phyloP scores from a whole-genome alignment of 2,329 filamentous ascomycete genomes.

The Xylariaceae sp. region DNA sequence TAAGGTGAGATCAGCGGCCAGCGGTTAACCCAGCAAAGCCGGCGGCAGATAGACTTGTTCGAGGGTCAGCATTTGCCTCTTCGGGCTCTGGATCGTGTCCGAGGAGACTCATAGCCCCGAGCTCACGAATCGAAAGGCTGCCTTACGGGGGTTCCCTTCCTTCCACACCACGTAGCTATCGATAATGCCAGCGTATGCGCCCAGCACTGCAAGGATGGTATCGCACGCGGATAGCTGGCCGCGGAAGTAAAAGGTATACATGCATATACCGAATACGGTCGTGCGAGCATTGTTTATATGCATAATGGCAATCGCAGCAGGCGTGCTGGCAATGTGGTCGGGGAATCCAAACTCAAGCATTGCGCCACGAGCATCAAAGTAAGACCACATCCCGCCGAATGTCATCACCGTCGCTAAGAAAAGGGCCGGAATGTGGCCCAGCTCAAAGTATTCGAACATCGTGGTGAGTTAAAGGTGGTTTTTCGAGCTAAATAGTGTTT shows the following conservation, averaged over 20 bases:
- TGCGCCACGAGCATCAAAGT: conserved; percentile 2
- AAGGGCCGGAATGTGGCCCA: conserved; percentile 4
- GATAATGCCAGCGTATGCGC: conserved; percentile 2
- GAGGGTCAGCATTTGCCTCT: too few species aligned
- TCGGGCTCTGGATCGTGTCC: too few species aligned
- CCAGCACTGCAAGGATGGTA: conserved; percentile 1
- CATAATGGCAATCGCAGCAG: conserved; percentile 2
- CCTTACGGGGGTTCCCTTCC: not conserved
- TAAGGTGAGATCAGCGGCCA: not conserved
- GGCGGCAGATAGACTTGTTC: conserved; percentile 1
- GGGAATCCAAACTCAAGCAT: conserved; percentile 6
- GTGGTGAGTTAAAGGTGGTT: too few species aligned
- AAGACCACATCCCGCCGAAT: conserved; percentile 4
- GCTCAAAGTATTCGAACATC: conserved; percentile 4
- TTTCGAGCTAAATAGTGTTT: too few species aligned
- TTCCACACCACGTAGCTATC: conserved; percentile 4
- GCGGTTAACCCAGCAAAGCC: conserved; percentile 4
- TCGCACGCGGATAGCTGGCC: conserved; percentile 1
- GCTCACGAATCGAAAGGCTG: conserved; percentile 3
- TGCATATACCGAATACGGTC: conserved; percentile 1
- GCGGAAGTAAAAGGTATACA: conserved; percentile 4
- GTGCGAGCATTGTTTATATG: conserved; percentile 1
- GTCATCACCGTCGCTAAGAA: conserved; percentile 3
- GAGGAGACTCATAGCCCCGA: too few species aligned
- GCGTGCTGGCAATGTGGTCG: conserved; percentile 1